Evolutionary conservation across 2,329 filamentous ascomycete genomes (phyloP).

Genomic region (Talaromyces piceae): DNA sequence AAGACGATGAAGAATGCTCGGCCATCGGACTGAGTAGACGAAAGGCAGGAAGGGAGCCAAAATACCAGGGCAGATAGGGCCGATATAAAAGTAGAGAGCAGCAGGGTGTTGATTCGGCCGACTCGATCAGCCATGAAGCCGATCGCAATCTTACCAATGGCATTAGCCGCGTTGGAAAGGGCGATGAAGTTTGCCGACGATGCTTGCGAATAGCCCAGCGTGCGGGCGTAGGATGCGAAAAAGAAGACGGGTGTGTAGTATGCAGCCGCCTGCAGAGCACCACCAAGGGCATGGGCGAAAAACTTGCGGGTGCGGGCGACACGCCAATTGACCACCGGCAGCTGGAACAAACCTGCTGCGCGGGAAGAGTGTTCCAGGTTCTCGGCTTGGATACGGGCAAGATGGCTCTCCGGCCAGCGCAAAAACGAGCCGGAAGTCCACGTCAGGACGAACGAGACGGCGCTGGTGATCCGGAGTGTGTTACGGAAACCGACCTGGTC

Average conservation of each 20-base stretch:
- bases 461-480: slow-evolving; percentile 27
- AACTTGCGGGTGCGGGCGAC: slow-evolving; percentile 29
- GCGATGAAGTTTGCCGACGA: slow-evolving; percentile 34
- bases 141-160: slow-evolving; percentile 31
- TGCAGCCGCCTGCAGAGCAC: slow-evolving; percentile 31
- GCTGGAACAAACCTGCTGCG: slow-evolving; percentile 5
- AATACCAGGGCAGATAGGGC: slow-evolving; percentile 21
- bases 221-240: slow-evolving; percentile 31
- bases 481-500: slow-evolving; percentile 30
- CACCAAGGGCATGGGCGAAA: slow-evolving; percentile 27
- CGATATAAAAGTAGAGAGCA: slow-evolving; percentile 23
- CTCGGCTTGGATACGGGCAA: slow-evolving; percentile 13
- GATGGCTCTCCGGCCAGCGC: slow-evolving; percentile 18
- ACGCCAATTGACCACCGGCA: slow-evolving; percentile 28
- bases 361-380: slow-evolving; percentile 11
- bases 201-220: slow-evolving; percentile 29
- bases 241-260: slow-evolving; percentile 36
- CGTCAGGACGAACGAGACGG: slow-evolving; percentile 24
- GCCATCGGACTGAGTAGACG: slow-evolving; percentile 3
- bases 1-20: slow-evolving; percentile 23
- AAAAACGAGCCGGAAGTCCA: slow-evolving; percentile 17
- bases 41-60: slow-evolving; percentile 19
- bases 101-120: slow-evolving; percentile 33
- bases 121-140: slow-evolving; percentile 31
- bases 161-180: slow-evolving; percentile 34